Base-by-base conservation (phyloP, 2,329 filamentous ascomycete species). In the Colletotrichum somersetense region DNA sequence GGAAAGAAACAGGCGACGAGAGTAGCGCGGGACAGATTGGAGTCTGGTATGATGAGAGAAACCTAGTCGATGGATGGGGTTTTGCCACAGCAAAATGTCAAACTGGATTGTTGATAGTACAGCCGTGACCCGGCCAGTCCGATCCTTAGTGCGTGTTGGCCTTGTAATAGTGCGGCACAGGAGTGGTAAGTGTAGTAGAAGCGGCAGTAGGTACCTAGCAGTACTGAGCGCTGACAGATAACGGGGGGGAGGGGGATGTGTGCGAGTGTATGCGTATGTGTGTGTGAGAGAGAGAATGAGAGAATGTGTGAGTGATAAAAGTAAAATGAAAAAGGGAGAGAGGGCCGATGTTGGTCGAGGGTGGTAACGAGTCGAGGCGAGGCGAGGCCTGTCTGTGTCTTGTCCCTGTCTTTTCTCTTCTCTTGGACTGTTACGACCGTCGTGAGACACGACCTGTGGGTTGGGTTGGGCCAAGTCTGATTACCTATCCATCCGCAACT, bases 81-180 rank as follows among this genome's bases (percentile, higher is more conserved):
- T 53, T 70, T 38, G 66, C 68, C 50, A 61, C 69, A 70, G 61
- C 59, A 70, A 69, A 65, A 35, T 35, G 59, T 23, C 66, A 26
- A 40, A 30, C 42, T 70, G 61, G 55, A 52, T 65, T 50, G 23
- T 55, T 48, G 61, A 59, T 48, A 58, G 55, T 68, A 62, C 53
- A 61, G 14, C 44, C n/a, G 33, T 48, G 59, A 38, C 70, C 48
- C 59, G 20, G 33, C 44, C 55, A 33, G 66, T 50, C 59, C 53
- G 55, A 33, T 38, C 57, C 35, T 62, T 26, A 30, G 46, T 52
- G n/a, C 40, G 23, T 20, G 16, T 44, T 44, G 57, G 40, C 40
- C n/a, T 46, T 44, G 40, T 20, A 44, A 50, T 62, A 58, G 52
- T 62, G 40, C 23, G 65, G 52, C 52, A 23, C 23, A 50, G 59